Evolutionary conservation across 108 stramenopile species (phyloP), one percentile per base, ranked within the genome.

Genomic region (Discostella stelligeroides): DNA sequence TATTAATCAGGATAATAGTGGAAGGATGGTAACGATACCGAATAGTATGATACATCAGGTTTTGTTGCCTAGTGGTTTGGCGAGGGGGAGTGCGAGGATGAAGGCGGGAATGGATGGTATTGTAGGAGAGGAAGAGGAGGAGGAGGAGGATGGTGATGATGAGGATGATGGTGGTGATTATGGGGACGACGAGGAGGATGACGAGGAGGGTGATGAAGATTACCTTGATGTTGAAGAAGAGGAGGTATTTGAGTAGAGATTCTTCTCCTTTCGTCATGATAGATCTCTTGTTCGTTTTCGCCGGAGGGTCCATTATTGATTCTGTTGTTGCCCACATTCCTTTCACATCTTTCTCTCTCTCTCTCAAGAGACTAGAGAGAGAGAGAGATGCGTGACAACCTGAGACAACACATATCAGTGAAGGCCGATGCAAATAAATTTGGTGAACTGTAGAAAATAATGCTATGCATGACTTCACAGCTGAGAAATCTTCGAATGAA

Each of bases 11-110:
- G 72, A 78, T 60, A 76, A 76, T 29, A 86, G 89, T 51, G 91
- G 91, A 48, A 76, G 90, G 29, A 86, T 91, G 85, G 92, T 93
- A 9, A 93, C 92, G 8, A 84, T 93, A 64, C 92, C 92, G n/a
- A 53, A 78, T 67, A 60, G 59, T 60, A 78, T 78, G 76, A 60
- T 78, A 34, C 72, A 78, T 61, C 72, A 73, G 41, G 72, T 78
- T 0, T 54, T 72, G 48, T 60, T 72, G 47, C 70, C 70, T 8
- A 73, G 72, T 67, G 72, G 72, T 9, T 45, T 73, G 65, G 76
- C 76, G 0, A 67, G 38, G 65, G 76, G 61, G 21, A 68, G 62
- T 39, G 75, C 66, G 23, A 62, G 62, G 38, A 67, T 68, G 43
- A 63, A 54, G 42, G 63, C 56, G 17, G 60, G 49, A 7, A 53